Evolutionary conservation across 2,329 filamentous ascomycete species (phyloP).

Genomic region (Fusarium sp.): DNA sequence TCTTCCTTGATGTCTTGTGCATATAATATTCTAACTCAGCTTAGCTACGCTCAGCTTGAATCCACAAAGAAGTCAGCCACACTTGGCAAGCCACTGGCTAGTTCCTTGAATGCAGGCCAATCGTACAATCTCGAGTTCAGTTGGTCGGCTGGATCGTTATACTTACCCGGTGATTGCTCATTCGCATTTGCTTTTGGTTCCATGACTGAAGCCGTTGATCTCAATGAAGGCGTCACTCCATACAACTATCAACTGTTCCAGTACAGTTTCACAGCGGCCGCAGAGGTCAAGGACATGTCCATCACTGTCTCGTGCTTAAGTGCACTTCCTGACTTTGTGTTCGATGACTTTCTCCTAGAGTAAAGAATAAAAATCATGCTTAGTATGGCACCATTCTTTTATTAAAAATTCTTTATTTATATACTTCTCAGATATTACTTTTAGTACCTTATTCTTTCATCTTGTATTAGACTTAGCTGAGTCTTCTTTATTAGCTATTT

Average conservation of each 20-base stretch:
- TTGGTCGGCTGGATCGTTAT: conserved; percentile 4
- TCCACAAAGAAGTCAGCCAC: background rate
- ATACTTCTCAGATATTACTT: background rate
- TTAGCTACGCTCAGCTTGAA: background rate
- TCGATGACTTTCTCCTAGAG: conserved; percentile 3
- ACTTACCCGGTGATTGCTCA: background rate
- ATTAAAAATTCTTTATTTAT: background rate
- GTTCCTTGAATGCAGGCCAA: background rate
- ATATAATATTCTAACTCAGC: background rate
- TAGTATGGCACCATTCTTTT: background rate
- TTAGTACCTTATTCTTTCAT: background rate
- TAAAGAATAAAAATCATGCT: background rate
- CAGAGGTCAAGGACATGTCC: background rate
- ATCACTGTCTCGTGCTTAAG: background rate
- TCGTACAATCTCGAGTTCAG: background rate
- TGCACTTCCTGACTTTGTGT: background rate
- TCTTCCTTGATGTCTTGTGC: accelerated
- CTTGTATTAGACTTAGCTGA: no score
- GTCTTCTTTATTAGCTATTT: no score
- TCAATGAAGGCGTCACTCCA: accelerated
- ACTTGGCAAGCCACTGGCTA: conserved; percentile 5
- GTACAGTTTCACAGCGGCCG: background rate
- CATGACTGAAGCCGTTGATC: accelerated
- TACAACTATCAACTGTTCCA: background rate
- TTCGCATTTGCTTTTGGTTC: background rate